Evolutionary conservation across 768 basidiomycete genomes (phyloP), one percentile per base, ranked within the genome.

Genomic region (Mycena belliarum): DNA sequence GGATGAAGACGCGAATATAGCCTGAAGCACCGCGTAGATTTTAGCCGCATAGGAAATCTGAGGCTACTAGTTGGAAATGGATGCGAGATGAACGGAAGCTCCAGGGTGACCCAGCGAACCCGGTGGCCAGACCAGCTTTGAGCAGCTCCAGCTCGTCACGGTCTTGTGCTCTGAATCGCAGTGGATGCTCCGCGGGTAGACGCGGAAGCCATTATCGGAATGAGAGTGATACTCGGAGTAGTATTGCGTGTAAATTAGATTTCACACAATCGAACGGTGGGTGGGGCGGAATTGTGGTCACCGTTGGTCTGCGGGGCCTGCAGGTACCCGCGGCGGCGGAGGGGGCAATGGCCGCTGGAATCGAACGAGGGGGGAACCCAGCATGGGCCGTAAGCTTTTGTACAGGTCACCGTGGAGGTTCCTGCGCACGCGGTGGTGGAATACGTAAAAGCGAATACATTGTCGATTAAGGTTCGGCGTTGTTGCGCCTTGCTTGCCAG

Each of bases 391-490:
- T n/a, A 51, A 57, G 49, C 49, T 51, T 40, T n/a, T 49, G 54
- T 25, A 29, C 32, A 18, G n/a, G n/a, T n/a, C n/a, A n/a, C n/a
- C 25, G 25, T 23, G 10, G 6, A 25, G 47, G 37, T 21, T 32
- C 49, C 24, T 9, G 33, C 18, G 44, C 28, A 38, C 33, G 48
- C 2, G 38, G 38, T 7, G 40, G 37, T 16, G n/a, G 32, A 26
- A 26, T 24, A 60, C 59, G 59, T 60, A 55, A 60, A 48, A 25
- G 26, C 28, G 49, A 59, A 63, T 59, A 63, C 61, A 8, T 55
- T 63, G 61, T 63, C 61, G 53, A 8, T 35, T 62, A 62, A 15
- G 51, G 61, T 62, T 62, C 37, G n/a, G 40, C 20, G 44, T 24
- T 52, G 57, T 52, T 58, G n/a, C 47, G 44, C 40, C 45, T 40